Percentiles rank a stretch among this genome's conserved stretches.
phyloP scores from a whole-genome alignment of 257 asterid genomes.

The Handroanthus guayacan region DNA sequence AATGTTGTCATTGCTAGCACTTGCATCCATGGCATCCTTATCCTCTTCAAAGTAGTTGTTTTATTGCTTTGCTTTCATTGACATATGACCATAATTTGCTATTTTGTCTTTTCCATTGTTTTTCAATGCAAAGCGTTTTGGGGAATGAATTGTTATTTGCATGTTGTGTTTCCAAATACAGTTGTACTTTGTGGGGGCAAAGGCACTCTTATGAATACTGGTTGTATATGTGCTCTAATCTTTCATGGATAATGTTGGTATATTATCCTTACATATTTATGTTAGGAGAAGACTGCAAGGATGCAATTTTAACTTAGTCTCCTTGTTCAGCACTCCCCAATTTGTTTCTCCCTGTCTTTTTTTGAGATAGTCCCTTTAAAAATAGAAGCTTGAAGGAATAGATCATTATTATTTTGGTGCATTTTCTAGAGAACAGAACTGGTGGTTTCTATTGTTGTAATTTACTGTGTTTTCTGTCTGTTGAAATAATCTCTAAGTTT shows the following conservation, averaged over 20 bases:
- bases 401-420: slow-evolving; percentile 17
- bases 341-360: neutral
- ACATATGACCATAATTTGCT: neutral
- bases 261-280: slow-evolving; percentile 6
- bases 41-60: slow-evolving; percentile 1
- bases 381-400: slow-evolving; percentile 6
- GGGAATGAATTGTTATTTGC: neutral
- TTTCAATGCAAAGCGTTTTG: neutral
- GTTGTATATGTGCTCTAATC: slow-evolving; percentile 6
- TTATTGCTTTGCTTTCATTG: slow-evolving; percentile 13
- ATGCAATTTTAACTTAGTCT: slow-evolving; percentile 19
- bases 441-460: neutral
- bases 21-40: slow-evolving; percentile 2
- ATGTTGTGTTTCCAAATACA: slow-evolving; percentile 6
- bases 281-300: slow-evolving; percentile 16
- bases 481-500: slow-evolving; percentile 1
- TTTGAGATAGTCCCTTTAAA: neutral
- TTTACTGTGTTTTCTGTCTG: neutral
- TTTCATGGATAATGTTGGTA: slow-evolving; percentile 10
- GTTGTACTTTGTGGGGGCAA: slow-evolving; percentile 21
- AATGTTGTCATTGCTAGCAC: slow-evolving; percentile 10
- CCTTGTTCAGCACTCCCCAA: slow-evolving; percentile 5
- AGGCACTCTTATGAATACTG: neutral
- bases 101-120: slow-evolving; percentile 6
- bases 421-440: neutral